Evolutionary conservation across 2,329 filamentous ascomycete species (phyloP).

Genomic region (Magnaporthales sp.): DNA sequence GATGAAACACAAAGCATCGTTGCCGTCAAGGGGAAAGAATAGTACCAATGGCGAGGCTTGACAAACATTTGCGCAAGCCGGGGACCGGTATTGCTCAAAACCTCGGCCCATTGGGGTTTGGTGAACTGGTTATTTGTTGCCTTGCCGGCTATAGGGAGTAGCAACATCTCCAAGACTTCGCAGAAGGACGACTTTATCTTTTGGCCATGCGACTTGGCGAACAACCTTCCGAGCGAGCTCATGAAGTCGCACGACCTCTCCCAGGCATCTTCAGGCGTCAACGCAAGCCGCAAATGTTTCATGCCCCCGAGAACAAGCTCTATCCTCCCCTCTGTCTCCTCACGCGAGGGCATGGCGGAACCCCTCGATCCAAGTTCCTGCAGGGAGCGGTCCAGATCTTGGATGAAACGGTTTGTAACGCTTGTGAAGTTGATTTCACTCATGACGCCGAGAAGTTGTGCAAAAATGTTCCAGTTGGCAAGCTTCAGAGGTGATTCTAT

Average conservation of each 20-base stretch:
- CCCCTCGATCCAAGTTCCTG: constrained; percentile 67
- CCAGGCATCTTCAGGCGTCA: constrained; percentile 67
- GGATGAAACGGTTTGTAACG: constrained; percentile 73
- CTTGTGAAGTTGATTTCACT: constrained; percentile 83
- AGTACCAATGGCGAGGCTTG: constrained; percentile 87
- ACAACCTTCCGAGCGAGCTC: constrained; percentile 70
- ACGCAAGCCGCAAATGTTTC: constrained; percentile 75
- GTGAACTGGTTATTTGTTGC: constrained; percentile 68
- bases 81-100: constrained; percentile 69
- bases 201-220: constrained; percentile 77
- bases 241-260: constrained; percentile 85
- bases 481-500: constrained; percentile 72
- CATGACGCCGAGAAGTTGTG: constrained; percentile 90
- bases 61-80: constrained; percentile 75
- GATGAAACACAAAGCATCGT: constrained; percentile 83
- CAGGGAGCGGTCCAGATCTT: constrained; percentile 70
- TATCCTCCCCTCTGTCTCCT: constrained; percentile 70
- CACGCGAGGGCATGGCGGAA: constrained; percentile 43
- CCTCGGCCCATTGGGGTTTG: constrained; percentile 77
- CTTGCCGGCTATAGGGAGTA: constrained; percentile 79
- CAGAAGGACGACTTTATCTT: constrained; percentile 92
- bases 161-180: constrained; percentile 76
- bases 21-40: constrained; percentile 80
- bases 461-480: constrained; percentile 93
- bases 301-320: constrained; percentile 85